Evolutionary conservation across 2,329 filamentous ascomycete species (phyloP).

Genomic region (Phyllosticta capitalensis): DNA sequence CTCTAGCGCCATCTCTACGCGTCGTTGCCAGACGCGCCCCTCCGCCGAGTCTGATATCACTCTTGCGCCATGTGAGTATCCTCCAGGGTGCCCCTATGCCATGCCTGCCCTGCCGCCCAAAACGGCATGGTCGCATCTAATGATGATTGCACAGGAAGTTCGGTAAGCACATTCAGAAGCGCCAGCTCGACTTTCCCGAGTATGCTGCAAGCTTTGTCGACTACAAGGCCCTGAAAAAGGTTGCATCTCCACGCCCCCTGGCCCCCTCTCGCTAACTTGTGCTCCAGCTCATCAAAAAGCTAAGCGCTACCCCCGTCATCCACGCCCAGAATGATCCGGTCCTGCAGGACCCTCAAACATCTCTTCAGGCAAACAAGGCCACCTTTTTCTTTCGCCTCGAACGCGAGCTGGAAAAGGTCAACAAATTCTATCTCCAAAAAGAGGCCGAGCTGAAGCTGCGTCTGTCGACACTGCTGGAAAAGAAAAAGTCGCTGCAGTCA

Average conservation of each 20-base stretch:
- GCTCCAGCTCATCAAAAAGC: conserved; percentile 87
- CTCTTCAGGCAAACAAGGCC: conserved; percentile 91
- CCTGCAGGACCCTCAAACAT: conserved; percentile 66
- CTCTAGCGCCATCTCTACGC: neutral
- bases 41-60: neutral
- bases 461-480: conserved; percentile 83
- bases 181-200: conserved; percentile 96
- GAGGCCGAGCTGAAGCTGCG: conserved; percentile 96
- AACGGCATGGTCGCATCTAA: conserved; percentile 20
- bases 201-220: conserved; percentile 99
- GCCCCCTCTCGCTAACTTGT: conserved; percentile 13
- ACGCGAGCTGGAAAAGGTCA: conserved; percentile 96
- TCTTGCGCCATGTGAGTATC: neutral
- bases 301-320: conserved; percentile 82
- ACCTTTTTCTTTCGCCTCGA: conserved; percentile 98
- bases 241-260: conserved; percentile 31
- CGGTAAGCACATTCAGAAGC: conserved; percentile 98
- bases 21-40: neutral
- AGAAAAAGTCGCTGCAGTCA: conserved; percentile 84
- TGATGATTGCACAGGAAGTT: conserved; percentile 70
- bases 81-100: neutral
- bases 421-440: conserved; percentile 94
- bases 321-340: conserved; percentile 59
- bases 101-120: conserved; percentile 4
- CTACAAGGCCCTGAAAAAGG: conserved; percentile 99